Conservation (phyloP, 2,329 filamentous ascomycete species). For the Sodiomyces alkalinus region DNA sequence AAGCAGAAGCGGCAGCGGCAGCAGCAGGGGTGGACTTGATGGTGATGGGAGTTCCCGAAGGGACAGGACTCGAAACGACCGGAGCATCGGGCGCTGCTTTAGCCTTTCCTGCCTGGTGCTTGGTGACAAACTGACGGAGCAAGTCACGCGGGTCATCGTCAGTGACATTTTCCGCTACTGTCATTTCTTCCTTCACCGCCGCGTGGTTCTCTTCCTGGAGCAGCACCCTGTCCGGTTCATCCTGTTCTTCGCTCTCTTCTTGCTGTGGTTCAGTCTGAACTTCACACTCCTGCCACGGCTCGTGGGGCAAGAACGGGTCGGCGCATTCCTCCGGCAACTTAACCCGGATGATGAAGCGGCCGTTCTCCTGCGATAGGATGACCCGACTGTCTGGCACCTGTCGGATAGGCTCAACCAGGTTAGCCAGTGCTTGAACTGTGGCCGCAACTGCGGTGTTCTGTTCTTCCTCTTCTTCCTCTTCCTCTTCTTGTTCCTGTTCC, state of each 20-base stretch:
- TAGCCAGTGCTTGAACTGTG: neutral
- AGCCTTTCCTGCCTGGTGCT: slow-evolving; percentile 7
- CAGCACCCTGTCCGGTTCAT: neutral
- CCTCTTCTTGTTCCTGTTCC: neutral
- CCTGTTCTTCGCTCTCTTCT: neutral
- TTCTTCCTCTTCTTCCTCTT: neutral
- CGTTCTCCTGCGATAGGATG: slow-evolving; percentile 1
- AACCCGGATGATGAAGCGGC: slow-evolving; percentile 6
- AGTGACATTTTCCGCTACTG: neutral
- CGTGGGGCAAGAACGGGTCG: neutral
- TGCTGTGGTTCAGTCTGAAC: too few species aligned
- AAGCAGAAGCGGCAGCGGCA: too few species aligned
- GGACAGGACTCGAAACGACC: too few species aligned
- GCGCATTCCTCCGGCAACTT: slow-evolving; percentile 5
- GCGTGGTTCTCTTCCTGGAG: neutral
- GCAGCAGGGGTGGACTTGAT: neutral
- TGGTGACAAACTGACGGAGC: slow-evolving; percentile 15
- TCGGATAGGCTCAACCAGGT: neutral
- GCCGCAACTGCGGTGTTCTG: neutral
- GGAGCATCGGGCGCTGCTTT: too few species aligned
- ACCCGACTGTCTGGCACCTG: neutral
- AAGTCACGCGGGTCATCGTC: slow-evolving; percentile 8
- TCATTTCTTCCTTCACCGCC: neutral
- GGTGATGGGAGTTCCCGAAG: neutral
- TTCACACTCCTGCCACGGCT: too few species aligned